phyloP scores from a whole-genome alignment of 768 basidiomycete genomes.

The Vararia minispora region DNA sequence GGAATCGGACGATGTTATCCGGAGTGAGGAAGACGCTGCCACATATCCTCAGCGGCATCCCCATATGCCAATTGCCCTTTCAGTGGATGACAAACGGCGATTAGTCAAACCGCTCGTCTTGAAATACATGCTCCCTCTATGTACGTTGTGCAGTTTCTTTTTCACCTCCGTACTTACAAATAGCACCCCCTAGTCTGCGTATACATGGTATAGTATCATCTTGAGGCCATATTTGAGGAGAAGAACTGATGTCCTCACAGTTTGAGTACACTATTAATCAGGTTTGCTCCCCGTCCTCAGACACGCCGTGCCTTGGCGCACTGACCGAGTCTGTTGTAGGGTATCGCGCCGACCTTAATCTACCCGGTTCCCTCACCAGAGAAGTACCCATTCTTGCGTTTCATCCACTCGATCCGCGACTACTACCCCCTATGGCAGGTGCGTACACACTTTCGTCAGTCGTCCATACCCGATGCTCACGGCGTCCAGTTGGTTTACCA shows the following conservation, averaged over 20 bases:
- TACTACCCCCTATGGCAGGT: slow-evolving; percentile 97
- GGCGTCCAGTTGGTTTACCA: slow-evolving; percentile 64
- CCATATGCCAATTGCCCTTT: slow-evolving; percentile 37
- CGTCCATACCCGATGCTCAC: no score
- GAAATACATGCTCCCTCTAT: slow-evolving; percentile 89
- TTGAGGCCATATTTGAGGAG: slow-evolving; percentile 1
- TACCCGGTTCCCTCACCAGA: slow-evolving; percentile 71
- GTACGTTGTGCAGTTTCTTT: slow-evolving; percentile 23
- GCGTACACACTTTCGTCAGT: slow-evolving; percentile 16
- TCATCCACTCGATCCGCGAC: slow-evolving; percentile 79
- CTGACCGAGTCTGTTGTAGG: slow-evolving; percentile 30
- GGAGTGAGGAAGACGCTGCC: slow-evolving; percentile 13
- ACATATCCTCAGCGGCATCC: slow-evolving; percentile 12
- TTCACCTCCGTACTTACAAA: not conserved
- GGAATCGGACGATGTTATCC: slow-evolving; percentile 14
- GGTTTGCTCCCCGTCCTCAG: slow-evolving; percentile 23
- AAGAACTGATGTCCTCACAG: slow-evolving; percentile 25
- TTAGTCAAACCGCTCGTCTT: slow-evolving; percentile 69
- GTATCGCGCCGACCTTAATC: slow-evolving; percentile 80
- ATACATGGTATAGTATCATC: slow-evolving; percentile 37
- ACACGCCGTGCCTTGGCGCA: not conserved
- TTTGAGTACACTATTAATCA: slow-evolving; percentile 92
- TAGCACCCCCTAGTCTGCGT: slow-evolving; percentile 34
- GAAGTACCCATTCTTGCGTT: slow-evolving; percentile 50
- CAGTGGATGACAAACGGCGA: slow-evolving; percentile 64